phyloP scores from a whole-genome alignment of 768 basidiomycete genomes.

The Lactifluus echinatus region DNA sequence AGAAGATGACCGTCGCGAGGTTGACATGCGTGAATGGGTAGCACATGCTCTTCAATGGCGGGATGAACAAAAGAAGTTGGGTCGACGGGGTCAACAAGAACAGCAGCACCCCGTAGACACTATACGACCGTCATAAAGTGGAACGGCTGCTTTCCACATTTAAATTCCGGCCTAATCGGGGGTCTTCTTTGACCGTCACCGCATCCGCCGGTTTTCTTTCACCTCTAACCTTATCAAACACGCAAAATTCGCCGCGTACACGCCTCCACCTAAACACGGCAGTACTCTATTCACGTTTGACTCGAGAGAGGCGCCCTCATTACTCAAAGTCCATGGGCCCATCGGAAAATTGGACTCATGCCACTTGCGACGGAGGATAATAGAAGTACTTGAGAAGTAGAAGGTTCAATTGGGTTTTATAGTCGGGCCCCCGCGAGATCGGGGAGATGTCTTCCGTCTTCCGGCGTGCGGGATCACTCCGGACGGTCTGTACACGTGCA shows the following conservation, averaged over 20 bases:
- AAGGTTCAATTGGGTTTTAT: neutral
- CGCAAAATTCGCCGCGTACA: neutral
- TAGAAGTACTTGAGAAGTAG: conserved; percentile 4
- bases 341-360: neutral
- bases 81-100: conserved; percentile 5
- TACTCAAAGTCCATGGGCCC: neutral
- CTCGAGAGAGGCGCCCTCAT: neutral
- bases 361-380: neutral
- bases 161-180: neutral
- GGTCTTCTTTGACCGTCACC: neutral
- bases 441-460: neutral
- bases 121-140: conserved; percentile 4
- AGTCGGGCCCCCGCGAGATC: neutral
- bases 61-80: conserved; percentile 17
- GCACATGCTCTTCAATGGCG: conserved; percentile 34
- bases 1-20: conserved; percentile 47
- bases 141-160: neutral
- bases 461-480: conserved; percentile 1
- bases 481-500: neutral
- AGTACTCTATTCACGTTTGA: neutral
- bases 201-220: conserved; percentile 2
- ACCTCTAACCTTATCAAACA: conserved; percentile 1
- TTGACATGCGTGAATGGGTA: conserved; percentile 87
- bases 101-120: conserved; percentile 11
- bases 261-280: neutral